These are phyloP conservation scores for Blastobotrys persicus DNA, from an alignment of 1,139 yeast genomes.

Conservation along the genomic window DNA sequence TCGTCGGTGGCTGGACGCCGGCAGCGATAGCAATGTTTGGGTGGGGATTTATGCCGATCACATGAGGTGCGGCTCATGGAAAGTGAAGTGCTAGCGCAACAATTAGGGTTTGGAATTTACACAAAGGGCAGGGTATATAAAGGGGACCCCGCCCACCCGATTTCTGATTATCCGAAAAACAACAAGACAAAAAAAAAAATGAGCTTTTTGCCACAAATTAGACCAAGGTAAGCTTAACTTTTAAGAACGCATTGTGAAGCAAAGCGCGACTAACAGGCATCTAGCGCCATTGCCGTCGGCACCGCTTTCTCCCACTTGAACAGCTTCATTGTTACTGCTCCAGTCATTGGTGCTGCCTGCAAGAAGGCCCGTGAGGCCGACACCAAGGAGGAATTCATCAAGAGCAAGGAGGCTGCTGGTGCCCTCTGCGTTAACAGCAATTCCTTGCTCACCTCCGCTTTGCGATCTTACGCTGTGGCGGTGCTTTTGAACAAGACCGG, in stretches of 20 bases:
- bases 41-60: neutral
- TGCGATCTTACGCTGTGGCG: conserved; percentile 44
- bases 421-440: conserved; percentile 39
- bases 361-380: conserved; percentile 37
- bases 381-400: conserved; percentile 38
- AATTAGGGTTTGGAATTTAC: neutral
- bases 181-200: neutral
- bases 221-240: conserved; percentile 10
- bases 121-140: neutral
- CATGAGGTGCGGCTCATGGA: neutral
- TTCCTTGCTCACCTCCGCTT: conserved; percentile 37
- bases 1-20: neutral
- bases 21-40: neutral
- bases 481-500: conserved; percentile 42
- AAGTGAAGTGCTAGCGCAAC: neutral
- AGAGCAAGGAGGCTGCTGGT: conserved; percentile 40
- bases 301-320: conserved; percentile 41
- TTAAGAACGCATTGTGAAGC: neutral
- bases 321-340: conserved; percentile 39
- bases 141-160: conserved; percentile 1
- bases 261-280: neutral
- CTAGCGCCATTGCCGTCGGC: conserved; percentile 43
- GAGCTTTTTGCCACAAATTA: conserved; percentile 10
- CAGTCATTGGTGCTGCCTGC: conserved; percentile 43
- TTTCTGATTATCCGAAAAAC: neutral